These are phyloP conservation scores for Solanum etuberosum DNA, from an alignment of 257 asterid genomes.

Conservation along the genomic window DNA sequence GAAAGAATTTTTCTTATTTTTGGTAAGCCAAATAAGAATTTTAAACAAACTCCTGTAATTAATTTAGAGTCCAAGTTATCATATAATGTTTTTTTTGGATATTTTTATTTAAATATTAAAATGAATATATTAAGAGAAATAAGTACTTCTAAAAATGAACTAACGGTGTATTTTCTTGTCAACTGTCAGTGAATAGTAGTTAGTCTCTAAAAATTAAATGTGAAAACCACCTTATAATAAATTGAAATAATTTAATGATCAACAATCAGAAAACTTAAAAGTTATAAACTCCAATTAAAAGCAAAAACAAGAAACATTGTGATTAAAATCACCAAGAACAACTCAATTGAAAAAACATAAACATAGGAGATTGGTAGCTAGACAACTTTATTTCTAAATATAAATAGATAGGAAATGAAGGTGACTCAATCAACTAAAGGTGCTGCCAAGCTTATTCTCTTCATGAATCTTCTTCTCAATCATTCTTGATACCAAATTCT, in stretches of 20 bases:
- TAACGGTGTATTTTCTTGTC: fast-evolving
- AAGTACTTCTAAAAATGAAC: too few relatives aligned
- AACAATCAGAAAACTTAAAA: neutral
- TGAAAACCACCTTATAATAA: neutral
- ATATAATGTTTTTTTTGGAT: too few relatives aligned
- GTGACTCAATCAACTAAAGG: neutral
- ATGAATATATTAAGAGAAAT: too few relatives aligned
- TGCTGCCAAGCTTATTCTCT: too few relatives aligned
- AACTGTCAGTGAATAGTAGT: fast-evolving
- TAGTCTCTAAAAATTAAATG: neutral
- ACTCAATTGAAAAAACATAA: neutral
- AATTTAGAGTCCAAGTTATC: too few relatives aligned
- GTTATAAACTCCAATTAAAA: neutral
- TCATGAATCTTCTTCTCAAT: neutral
- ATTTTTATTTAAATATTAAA: too few relatives aligned
- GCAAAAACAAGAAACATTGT: neutral
- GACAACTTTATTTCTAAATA: too few relatives aligned
- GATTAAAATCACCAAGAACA: neutral
- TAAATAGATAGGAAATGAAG: neutral
- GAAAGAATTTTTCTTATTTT: too few relatives aligned
- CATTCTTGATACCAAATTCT: neutral
- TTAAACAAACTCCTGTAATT: too few relatives aligned
- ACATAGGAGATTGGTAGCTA: neutral
- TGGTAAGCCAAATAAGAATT: too few relatives aligned
- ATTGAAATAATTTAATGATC: neutral